A percentile compares a stretch with the other conserved stretches of the same genome.
Evolutionary conservation across 768 basidiomycete genomes (phyloP).

Genomic region (Podaxis mareebaensis): DNA sequence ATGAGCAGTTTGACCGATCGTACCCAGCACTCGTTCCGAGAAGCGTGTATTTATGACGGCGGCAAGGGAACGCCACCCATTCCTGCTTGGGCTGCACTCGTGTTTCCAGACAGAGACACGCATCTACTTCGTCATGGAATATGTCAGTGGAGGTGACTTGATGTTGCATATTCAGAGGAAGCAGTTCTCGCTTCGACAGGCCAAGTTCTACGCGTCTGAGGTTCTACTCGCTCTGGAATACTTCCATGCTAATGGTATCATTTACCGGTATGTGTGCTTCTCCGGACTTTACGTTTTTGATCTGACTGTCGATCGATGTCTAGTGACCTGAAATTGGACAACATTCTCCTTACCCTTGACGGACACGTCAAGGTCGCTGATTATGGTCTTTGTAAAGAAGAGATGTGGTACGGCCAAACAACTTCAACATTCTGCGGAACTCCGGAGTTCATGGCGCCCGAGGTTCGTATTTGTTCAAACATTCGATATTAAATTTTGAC

Average conservation of each 20-base stretch:
- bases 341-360: conserved; percentile 93
- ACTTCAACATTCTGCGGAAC: conserved; percentile 99
- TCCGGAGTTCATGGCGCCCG: conserved; percentile 99
- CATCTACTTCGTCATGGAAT: conserved; percentile 99
- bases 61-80: conserved; percentile 96
- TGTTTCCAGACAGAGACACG: conserved; percentile 99
- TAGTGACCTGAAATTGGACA: conserved; percentile 97
- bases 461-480: conserved; percentile 52
- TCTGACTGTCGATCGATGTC: not conserved
- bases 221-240: conserved; percentile 95
- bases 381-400: conserved; percentile 98
- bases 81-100: conserved; percentile 93
- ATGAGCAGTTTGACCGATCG: not conserved
- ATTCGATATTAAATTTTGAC: conserved; percentile 8
- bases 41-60: conserved; percentile 98
- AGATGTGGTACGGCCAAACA: conserved; percentile 96
- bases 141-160: conserved; percentile 97
- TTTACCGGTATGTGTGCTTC: conserved; percentile 74
- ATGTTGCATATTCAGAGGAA: conserved; percentile 99
- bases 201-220: conserved; percentile 98
- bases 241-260: conserved; percentile 98
- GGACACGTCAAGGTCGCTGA: conserved; percentile 99
- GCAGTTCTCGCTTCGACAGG: conserved; percentile 97
- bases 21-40: conserved; percentile 89
- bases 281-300: not conserved